A percentile compares a stretch with the other conserved stretches of the same genome.
Conservation (phyloP, 768 basidiomycete species). For the Cyathus striatus region DNA sequence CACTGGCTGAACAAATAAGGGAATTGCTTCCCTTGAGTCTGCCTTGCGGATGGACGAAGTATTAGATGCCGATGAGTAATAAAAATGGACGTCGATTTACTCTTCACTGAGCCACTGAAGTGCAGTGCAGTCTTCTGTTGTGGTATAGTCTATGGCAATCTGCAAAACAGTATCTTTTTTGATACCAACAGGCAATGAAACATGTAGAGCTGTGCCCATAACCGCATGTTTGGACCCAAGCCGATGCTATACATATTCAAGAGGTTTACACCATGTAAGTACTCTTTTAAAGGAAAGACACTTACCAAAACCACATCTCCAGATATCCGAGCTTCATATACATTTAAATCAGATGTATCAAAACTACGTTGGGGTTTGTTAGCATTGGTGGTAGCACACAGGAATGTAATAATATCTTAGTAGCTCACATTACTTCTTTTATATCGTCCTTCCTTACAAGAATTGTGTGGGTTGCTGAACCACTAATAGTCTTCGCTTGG, state of each 20-base stretch:
- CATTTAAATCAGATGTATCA: slow-evolving; percentile 68
- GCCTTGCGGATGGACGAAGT: slow-evolving; percentile 42
- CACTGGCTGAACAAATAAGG: slow-evolving; percentile 91
- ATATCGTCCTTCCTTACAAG: slow-evolving; percentile 47
- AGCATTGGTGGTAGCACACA: neutral
- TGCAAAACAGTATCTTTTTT: slow-evolving; percentile 41
- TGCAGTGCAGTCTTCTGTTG: slow-evolving; percentile 70
- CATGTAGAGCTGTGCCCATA: slow-evolving; percentile 73
- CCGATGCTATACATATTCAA: slow-evolving; percentile 36
- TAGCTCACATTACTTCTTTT: slow-evolving; percentile 53
- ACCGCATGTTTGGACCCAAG: slow-evolving; percentile 57
- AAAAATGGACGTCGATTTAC: slow-evolving; percentile 27
- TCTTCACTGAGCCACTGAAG: slow-evolving; percentile 86
- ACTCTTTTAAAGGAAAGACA: too few species aligned
- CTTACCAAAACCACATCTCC: slow-evolving; percentile 41
- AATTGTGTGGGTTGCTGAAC: slow-evolving; percentile 62
- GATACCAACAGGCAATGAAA: slow-evolving; percentile 44
- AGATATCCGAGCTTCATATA: slow-evolving; percentile 49
- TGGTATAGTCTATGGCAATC: slow-evolving; percentile 62
- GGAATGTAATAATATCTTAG: too few species aligned
- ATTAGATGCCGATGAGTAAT: neutral
- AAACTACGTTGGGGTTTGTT: too few species aligned
- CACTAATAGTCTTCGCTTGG: slow-evolving; percentile 48
- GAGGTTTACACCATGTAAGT: neutral
- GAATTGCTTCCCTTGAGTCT: slow-evolving; percentile 82